A percentile compares a stretch with the other conserved stretches of the same genome.
These are phyloP conservation scores for Agrostemma githago DNA, from an alignment of 148 eudicot species.

Conservation along the genomic window DNA sequence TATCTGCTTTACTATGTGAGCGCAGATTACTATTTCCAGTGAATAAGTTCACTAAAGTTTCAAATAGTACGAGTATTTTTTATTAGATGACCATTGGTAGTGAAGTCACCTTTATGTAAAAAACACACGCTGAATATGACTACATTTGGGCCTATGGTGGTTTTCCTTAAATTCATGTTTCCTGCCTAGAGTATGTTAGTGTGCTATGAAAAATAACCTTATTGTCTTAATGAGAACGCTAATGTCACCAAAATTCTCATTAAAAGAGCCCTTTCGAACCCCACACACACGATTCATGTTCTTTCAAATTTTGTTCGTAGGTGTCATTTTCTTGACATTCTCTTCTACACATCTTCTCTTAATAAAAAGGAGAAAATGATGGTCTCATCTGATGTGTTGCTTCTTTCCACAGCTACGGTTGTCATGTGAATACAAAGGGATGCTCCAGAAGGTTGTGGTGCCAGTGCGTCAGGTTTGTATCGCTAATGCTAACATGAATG, in stretches of 20 bases:
- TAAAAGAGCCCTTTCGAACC: not conserved
- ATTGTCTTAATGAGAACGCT: not conserved
- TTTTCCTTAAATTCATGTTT: not conserved
- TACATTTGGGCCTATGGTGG: not conserved
- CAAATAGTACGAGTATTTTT: not conserved
- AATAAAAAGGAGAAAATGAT: not conserved
- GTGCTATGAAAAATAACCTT: not conserved
- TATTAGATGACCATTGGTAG: not conserved
- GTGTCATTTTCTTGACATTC: not conserved
- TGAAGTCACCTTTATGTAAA: not conserved
- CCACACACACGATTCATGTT: not conserved
- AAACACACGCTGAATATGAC: not conserved
- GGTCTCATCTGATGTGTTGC: constrained; percentile 7
- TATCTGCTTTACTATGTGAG: not conserved
- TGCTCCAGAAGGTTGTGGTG: constrained; percentile 73
- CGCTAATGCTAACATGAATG: not conserved
- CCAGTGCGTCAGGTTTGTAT: constrained; percentile 72
- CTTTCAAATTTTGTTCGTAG: not conserved
- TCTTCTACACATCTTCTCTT: not conserved
- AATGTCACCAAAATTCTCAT: not conserved
- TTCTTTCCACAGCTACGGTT: constrained; percentile 58
- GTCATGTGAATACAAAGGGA: constrained; percentile 68
- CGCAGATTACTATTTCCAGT: not conserved
- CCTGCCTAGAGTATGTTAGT: not conserved
- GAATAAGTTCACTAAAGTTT: not conserved